These are phyloP conservation scores for Picochlorum sp. DNA, from an alignment of 139 green algal species.

Conservation along the genomic window DNA sequence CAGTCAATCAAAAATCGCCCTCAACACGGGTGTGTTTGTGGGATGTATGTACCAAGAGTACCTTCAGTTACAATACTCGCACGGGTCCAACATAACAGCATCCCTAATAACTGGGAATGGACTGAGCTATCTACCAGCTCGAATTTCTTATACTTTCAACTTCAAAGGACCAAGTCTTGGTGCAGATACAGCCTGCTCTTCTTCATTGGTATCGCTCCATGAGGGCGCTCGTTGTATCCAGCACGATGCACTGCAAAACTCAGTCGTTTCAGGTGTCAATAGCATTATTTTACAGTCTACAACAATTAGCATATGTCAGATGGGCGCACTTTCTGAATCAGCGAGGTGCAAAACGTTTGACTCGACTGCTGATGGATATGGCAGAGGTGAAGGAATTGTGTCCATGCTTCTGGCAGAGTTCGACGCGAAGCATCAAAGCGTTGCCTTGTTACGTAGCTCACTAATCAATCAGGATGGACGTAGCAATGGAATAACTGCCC, in stretches of 20 bases:
- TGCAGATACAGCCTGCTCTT: slow-evolving; percentile 75
- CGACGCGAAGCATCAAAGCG: background rate
- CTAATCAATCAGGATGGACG: slow-evolving; percentile 49
- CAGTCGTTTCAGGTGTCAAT: slow-evolving; percentile 28
- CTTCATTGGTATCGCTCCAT: slow-evolving; percentile 65
- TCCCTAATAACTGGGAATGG: slow-evolving; percentile 27
- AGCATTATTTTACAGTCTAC: slow-evolving; percentile 22
- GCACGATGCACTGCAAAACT: slow-evolving; percentile 5
- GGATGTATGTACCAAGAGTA: slow-evolving; percentile 46
- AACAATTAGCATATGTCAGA: slow-evolving; percentile 24
- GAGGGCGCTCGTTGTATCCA: slow-evolving; percentile 38
- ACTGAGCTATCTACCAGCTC: slow-evolving; percentile 40
- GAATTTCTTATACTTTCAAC: slow-evolving; percentile 46
- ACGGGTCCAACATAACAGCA: background rate
- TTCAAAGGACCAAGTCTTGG: slow-evolving; percentile 25
- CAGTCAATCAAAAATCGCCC: background rate
- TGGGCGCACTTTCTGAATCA: slow-evolving; percentile 11
- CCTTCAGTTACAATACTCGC: slow-evolving; percentile 1
- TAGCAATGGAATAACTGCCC: slow-evolving; percentile 41
- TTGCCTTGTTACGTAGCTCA: slow-evolving; percentile 21
- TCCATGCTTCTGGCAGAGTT: slow-evolving; percentile 10
- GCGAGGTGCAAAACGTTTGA: slow-evolving; percentile 53
- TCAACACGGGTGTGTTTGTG: slow-evolving; percentile 28
- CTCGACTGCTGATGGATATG: slow-evolving; percentile 41
- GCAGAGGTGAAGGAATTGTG: slow-evolving; percentile 36